Base-by-base conservation (phyloP, 1,139 yeast genomes). In the Taphrina communis region DNA sequence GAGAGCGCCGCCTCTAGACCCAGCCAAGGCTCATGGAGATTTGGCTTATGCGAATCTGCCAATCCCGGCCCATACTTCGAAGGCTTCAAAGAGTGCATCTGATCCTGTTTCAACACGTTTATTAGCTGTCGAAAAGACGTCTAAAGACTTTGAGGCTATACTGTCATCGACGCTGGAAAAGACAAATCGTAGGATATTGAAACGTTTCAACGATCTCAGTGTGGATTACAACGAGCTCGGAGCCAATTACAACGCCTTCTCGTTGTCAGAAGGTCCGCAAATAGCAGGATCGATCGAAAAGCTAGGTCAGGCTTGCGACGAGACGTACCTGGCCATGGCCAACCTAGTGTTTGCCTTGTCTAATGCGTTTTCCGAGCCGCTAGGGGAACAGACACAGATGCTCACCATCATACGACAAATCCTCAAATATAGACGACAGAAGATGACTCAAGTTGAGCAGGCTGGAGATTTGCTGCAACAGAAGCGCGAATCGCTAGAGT, bases 301-400 rank as follows among this genome's bases (percentile, higher is more conserved):
- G 72, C 83, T 90, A 14, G 97, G 97, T 3, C 91, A 88, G 75
- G 87, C 89, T 0, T 87, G 89, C 74, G 97, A 91, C 75, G 83
- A 89, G 57, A 86, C 87, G 46, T 87, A 86, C 70, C 81, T 88
- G 55, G 83, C 89, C 14, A 82, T 91, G 51, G 89, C 88, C 72
- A 82, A 86, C 5, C 81, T 93, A 31, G 87, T 88, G n/a, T 84
- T 86, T 52, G 85, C 86, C 59, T 80, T 93, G 59, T 87, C 90
- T 72, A 85, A 90, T 9, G 85, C 86, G 68, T 88, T 92, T 73
- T 84, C 90, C 52, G 98, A 93, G 75, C 96, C 96, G 4, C 80
- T 93, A 44, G 87, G 90, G 6, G 97, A 93, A 75, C 85, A 90
- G 19, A 92, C 89, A 14, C 91, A 89, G 74, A 87, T 88, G 78